Conservation (phyloP, 345 rosid genomes). For the Acer negundo region DNA sequence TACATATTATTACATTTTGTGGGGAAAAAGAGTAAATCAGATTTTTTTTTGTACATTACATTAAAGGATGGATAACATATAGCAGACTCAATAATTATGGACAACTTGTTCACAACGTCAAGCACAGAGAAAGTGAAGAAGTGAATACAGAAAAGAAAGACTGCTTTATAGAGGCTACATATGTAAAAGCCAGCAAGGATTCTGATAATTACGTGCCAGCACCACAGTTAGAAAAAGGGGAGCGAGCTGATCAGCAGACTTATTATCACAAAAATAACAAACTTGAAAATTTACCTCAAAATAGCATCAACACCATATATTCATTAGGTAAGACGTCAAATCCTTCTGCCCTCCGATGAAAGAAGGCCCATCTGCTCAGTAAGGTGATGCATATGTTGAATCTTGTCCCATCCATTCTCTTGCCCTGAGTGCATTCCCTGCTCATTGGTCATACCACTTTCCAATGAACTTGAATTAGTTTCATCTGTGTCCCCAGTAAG, state of each 20-base stretch:
- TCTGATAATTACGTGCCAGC: neutral
- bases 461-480: slow-evolving; percentile 44
- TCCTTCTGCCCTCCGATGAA: slow-evolving; percentile 41
- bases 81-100: neutral
- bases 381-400: slow-evolving; percentile 57
- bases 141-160: neutral
- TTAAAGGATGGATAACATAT: neutral
- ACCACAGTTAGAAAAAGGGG: neutral
- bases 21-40: neutral
- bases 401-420: slow-evolving; percentile 45
- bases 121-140: neutral
- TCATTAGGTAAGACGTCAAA: slow-evolving; percentile 29
- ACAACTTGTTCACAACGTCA: neutral
- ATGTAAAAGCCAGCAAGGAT: neutral
- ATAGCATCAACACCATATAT: slow-evolving; percentile 3
- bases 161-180: neutral
- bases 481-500: slow-evolving; percentile 55
- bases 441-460: slow-evolving; percentile 35
- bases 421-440: slow-evolving; percentile 29
- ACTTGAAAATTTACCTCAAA: slow-evolving; percentile 28
- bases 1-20: neutral
- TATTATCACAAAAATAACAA: neutral
- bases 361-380: slow-evolving; percentile 79
- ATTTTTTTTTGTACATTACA: neutral
- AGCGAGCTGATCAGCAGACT: neutral